These are phyloP conservation scores for Tetrahymena thermophila DNA, from an alignment of 73 alveolate species.

Conservation along the genomic window DNA sequence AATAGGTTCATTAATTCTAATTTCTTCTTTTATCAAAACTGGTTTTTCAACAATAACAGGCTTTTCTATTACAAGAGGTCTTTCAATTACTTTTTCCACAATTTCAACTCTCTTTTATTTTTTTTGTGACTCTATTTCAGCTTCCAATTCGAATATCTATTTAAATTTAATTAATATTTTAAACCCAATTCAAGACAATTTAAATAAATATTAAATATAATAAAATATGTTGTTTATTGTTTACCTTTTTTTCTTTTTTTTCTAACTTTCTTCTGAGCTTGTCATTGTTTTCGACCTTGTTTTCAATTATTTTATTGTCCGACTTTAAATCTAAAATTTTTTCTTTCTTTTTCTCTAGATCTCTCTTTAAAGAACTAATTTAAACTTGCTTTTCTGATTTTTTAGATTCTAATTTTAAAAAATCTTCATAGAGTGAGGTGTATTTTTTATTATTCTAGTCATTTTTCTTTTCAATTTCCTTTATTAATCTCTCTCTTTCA, in stretches of 20 bases:
- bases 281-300: not conserved
- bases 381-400: not conserved
- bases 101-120: not conserved
- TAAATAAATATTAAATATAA: no score
- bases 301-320: not conserved
- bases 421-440: not conserved
- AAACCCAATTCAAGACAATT: no score
- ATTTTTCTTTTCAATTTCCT: not conserved
- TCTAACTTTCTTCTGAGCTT: not conserved
- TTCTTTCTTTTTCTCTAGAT: not conserved
- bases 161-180: not conserved
- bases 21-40: not conserved
- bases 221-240: not conserved
- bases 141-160: not conserved
- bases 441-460: not conserved
- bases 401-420: not conserved
- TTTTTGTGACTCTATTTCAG: not conserved
- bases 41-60: not conserved
- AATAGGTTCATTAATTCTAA: not conserved
- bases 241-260: not conserved
- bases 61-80: not conserved
- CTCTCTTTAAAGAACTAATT: not conserved
- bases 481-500: not conserved
- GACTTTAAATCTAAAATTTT: not conserved
- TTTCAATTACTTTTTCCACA: not conserved